A percentile compares a stretch with the other conserved stretches of the same genome.
These are phyloP conservation scores for Pichia sp. DNA, from an alignment of 1,139 yeast species.

Conservation along the genomic window DNA sequence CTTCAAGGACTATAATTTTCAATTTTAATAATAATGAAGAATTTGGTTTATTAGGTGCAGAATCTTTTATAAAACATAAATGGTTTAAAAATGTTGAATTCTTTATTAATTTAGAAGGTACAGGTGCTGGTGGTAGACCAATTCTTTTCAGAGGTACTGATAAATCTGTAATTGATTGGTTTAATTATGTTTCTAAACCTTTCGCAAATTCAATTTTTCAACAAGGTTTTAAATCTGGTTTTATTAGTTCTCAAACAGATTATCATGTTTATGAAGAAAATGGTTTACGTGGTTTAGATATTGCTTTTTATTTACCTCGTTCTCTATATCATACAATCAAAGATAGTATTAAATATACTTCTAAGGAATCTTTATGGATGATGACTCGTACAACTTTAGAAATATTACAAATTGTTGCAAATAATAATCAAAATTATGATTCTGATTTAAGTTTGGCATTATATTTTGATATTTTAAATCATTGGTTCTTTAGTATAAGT, in stretches of 20 bases:
- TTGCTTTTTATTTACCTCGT: slow-evolving; percentile 69
- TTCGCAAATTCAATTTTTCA: slow-evolving; percentile 75
- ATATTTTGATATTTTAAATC: slow-evolving; percentile 56
- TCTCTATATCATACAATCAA: slow-evolving; percentile 72
- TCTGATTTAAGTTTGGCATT: slow-evolving; percentile 23
- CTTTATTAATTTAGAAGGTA: slow-evolving; percentile 87
- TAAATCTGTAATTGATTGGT: slow-evolving; percentile 58
- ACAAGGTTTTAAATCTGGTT: slow-evolving; percentile 70
- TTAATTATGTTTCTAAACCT: slow-evolving; percentile 42
- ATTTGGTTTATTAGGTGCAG: slow-evolving; percentile 81
- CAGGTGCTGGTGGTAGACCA: slow-evolving; percentile 85
- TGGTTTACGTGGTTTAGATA: slow-evolving; percentile 79
- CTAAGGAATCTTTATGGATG: slow-evolving; percentile 67
- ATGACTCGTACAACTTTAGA: slow-evolving; percentile 72
- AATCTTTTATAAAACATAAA: slow-evolving; percentile 63
- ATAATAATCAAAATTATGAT: slow-evolving; percentile 38
- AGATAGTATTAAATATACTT: slow-evolving; percentile 61
- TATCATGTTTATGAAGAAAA: slow-evolving; percentile 60
- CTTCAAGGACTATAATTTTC: slow-evolving; percentile 65
- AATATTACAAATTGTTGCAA: slow-evolving; percentile 36
- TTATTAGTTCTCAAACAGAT: slow-evolving; percentile 78
- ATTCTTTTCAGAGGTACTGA: slow-evolving; percentile 80
- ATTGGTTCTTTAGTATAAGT: slow-evolving; percentile 46
- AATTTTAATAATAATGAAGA: slow-evolving; percentile 90
- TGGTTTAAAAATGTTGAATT: slow-evolving; percentile 60